A percentile compares a stretch with the other conserved stretches of the same genome.
Evolutionary conservation across 495 filamentous ascomycete species (phyloP).

Genomic region (Echria macrotheca): DNA sequence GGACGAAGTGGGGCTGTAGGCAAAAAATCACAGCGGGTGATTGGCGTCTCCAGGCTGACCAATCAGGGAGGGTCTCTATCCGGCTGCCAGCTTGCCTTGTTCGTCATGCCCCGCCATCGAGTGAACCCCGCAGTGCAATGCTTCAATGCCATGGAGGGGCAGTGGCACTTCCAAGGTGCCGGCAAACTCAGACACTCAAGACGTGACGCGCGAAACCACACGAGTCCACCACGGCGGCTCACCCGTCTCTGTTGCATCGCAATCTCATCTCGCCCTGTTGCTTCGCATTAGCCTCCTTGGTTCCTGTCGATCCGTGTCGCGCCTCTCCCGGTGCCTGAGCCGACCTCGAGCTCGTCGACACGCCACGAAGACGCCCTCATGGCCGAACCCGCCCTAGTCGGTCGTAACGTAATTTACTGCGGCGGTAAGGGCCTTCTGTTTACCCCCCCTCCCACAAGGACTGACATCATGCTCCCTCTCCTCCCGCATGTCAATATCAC

Average conservation of each 20-base stretch:
- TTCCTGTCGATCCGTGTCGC: not conserved
- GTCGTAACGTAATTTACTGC: slow-evolving; percentile 29
- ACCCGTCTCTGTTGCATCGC: not conserved
- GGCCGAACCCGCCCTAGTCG: slow-evolving; percentile 20
- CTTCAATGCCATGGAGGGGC: not conserved
- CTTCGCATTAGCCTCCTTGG: not conserved
- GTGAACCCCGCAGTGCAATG: not conserved
- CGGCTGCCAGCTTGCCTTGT: not conserved
- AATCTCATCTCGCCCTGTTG: not conserved
- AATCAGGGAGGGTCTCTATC: too few species aligned
- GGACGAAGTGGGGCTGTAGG: too few species aligned
- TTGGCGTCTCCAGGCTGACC: too few species aligned
- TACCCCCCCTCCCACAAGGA: not conserved
- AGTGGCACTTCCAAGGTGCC: not conserved
- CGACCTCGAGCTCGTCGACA: not conserved
- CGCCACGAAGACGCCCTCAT: slow-evolving; percentile 14
- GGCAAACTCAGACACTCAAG: not conserved
- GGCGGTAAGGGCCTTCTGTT: slow-evolving; percentile 22
- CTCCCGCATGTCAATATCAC: slow-evolving; percentile 6
- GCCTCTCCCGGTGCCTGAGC: not conserved
- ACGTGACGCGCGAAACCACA: not conserved
- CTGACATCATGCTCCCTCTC: slow-evolving; percentile 25
- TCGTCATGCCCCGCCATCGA: not conserved
- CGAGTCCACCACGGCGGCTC: not conserved
- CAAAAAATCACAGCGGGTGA: too few species aligned